Base-by-base conservation (phyloP, 1,284 basidiomycete genomes). In the Microbotryum silenes-acaulis region DNA sequence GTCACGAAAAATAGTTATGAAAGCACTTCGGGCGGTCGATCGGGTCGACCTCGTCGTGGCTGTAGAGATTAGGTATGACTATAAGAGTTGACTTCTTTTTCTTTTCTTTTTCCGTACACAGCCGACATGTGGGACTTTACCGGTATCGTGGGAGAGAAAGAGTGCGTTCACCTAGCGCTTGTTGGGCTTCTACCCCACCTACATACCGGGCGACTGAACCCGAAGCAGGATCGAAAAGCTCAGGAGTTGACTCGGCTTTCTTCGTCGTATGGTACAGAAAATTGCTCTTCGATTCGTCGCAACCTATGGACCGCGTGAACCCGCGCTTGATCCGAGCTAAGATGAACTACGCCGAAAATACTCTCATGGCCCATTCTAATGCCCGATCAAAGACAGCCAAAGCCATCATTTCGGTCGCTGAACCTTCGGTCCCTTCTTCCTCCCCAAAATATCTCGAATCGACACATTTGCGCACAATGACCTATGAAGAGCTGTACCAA, bases 261-360 rank as follows among this genome's bases (percentile, higher is more conserved):
- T 12, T 31, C 31, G 31, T 23, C 3, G 2, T 42, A 18, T 29
- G 5, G 1, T 3, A 20, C 49, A 67, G 65, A 25, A 58, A 64
- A n/a, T 45, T 60, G 12, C 52, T 68, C 14, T 68, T 68, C 31
- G 67, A 68, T 44, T 51, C 29, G 23, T 54, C 56, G n/a, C 44
- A 61, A 50, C 67, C 67, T 6, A 68, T 68, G 60, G 62, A 60
- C 23, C 20, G 23, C 1, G 51, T 59, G 37, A 68, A 68, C 54
- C 64, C 59, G 0, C n/a, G 51, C 8, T 20, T 68, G 10, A 64
- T 68, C 45, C 33, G 61, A 3, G 64, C 62, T 0, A 58, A 54
- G 29, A 12, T 68, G 18, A 68, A 68, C 55, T 66, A 66, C 23
- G 67, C 67, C 21, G 67, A 68, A 78, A 92, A 92, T 74, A 84